Evolutionary conservation across 75 land plant genomes (phyloP), one percentile per base, ranked within the genome.

Genomic region (Azolla pinnata): DNA sequence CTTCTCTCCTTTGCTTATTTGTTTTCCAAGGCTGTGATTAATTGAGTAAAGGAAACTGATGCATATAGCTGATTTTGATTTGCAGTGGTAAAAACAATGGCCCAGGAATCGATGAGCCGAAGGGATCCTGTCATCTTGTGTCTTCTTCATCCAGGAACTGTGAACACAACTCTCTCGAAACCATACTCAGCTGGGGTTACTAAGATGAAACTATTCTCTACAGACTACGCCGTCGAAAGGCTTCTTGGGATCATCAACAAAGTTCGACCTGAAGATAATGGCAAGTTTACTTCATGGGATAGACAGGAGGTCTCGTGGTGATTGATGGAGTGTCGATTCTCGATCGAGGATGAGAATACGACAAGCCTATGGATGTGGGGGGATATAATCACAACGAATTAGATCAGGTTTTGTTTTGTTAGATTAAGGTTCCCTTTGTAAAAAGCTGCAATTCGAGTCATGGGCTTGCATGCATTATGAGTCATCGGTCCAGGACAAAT

Each of bases 261-360:
- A 21, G 65, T 61, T n/a, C 56, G 42, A 2, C 29, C 54, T 10
- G 60, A 60, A 44, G 70, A 67, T 4, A 73, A 66, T 33, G 75
- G 75, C 21, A 73, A 73, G 58, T 73, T 73, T 46, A 68, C 68
- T 33, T 73, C 70, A 10, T 73, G 75, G 75, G 75, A 73, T 61
- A 71, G 75, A 23, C 64, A 66, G 57, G 70, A 66, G 33, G 54
- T 73, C 47, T 47, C 62, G 3, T 72, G 75, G 75, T 72, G 54
- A 62, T n/a, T n/a, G n/a, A n/a, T n/a, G n/a, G n/a, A n/a, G n/a
- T n/a, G n/a, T n/a, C n/a, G n/a, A n/a, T n/a, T n/a, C n/a, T n/a
- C n/a, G n/a, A n/a, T n/a, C n/a, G n/a, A n/a, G n/a, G n/a, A n/a
- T n/a, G n/a, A n/a, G n/a, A n/a, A n/a, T n/a, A n/a, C n/a, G n/a